A percentile compares a stretch with the other conserved stretches of the same genome.
Evolutionary conservation across 805 yeast species (phyloP).

Genomic region (Hanseniaspora valbyensis): DNA sequence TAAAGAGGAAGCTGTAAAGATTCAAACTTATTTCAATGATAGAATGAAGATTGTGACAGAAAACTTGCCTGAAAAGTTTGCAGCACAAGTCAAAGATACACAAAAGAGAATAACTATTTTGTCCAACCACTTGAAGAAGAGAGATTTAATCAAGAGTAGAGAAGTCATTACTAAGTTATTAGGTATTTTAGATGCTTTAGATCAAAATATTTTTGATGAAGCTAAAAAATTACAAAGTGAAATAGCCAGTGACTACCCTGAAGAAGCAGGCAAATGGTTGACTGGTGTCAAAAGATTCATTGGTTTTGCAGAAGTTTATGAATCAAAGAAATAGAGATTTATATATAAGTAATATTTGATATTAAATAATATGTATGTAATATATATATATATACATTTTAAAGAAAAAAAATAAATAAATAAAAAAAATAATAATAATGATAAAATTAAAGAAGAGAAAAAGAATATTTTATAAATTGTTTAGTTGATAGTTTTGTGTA

Average conservation of each 20-base stretch:
- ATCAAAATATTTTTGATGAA: conserved; percentile 40
- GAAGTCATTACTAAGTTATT: conserved; percentile 46
- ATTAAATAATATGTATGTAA: neutral
- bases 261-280: conserved; percentile 84
- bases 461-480: no score
- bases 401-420: no score
- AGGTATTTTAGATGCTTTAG: conserved; percentile 41
- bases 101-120: conserved; percentile 69
- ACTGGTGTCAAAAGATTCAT: conserved; percentile 82
- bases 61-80: conserved; percentile 58
- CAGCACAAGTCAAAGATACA: conserved; percentile 66
- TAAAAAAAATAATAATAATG: no score
- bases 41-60: conserved; percentile 58
- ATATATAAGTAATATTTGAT: neutral
- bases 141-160: conserved; percentile 44
- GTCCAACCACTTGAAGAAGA: conserved; percentile 66
- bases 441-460: no score
- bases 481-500: no score
- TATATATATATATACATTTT: neutral
- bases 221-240: conserved; percentile 50
- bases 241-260: conserved; percentile 52
- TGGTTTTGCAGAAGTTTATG: conserved; percentile 49
- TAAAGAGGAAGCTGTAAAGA: conserved; percentile 39
- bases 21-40: conserved; percentile 44
- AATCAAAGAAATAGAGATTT: neutral